Evolutionary conservation across 176 grass and related monocot species (phyloP), one percentile per base, ranked within the genome.

Genomic region (Tuctoria greenei): DNA sequence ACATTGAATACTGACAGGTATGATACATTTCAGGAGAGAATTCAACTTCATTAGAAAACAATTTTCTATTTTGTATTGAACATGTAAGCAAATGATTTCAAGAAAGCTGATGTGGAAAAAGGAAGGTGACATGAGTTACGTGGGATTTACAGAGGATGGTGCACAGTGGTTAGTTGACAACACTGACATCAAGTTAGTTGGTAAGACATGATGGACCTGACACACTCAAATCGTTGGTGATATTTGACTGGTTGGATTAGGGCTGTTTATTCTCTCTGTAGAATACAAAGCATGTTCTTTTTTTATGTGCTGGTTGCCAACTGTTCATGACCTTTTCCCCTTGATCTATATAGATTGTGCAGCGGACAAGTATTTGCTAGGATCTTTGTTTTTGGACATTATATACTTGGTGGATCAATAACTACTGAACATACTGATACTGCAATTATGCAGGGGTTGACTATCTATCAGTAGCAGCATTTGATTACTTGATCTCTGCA

Each of bases 1-100:
- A 97, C 90, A 73, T 28, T 90, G 60, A 97, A 97, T 69, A 93
- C 93, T 39, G 93, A 93, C 80, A 90, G 80, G 94, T 93, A 66
- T 69, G 42, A 6, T 23, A 39, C 3, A 61, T 52, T 70, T 4
- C 41, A 46, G n/a, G 31, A 38, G 5, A 61, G 7, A 70, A 38
- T 61, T 56, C 50, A 78, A 66, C 40, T 55, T 23, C 61, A 59
- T 26, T 21, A 57, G 13, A 24, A 6, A 16, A 47, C 18, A 66
- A 14, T 69, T 71, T 40, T 52, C 20, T 65, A n/a, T 8, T 17
- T 12, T 68, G 13, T 42, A 64, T 10, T 73, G 36, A 87, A 40
- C 2, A 8, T 83, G 14, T 46, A 64, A 74, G 42, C 14, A 64
- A 56, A 83, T 37, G 36, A 63, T 73, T 79, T 79, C 31, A 50